phyloP scores from a whole-genome alignment of 2,329 filamentous ascomycete species.

The Tolypocladium tundrense region DNA sequence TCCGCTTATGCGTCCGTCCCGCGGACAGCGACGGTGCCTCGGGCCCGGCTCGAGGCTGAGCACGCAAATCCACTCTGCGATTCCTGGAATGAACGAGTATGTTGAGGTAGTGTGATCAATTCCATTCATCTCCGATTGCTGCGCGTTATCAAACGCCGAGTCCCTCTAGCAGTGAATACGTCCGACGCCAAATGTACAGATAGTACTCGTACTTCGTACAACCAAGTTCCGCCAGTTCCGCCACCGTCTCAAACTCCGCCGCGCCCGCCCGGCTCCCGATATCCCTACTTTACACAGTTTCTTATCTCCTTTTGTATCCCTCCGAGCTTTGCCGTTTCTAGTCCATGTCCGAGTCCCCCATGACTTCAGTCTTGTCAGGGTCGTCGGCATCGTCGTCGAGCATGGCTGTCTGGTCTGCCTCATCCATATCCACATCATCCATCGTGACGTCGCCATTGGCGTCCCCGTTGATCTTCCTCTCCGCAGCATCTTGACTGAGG shows the following conservation, averaged over 20 bases:
- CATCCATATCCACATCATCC: constrained; percentile 45
- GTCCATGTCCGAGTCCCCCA: constrained; percentile 25
- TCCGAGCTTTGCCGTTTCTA: constrained; percentile 5
- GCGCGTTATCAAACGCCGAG: background rate
- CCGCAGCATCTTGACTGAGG: constrained; percentile 8
- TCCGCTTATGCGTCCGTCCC: background rate
- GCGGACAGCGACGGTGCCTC: background rate
- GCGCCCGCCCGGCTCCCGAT: background rate
- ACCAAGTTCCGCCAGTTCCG: background rate
- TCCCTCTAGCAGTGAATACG: background rate
- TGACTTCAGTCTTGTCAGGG: constrained; percentile 24
- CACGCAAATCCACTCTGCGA: background rate
- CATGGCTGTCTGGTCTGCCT: constrained; percentile 26
- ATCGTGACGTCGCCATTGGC: constrained; percentile 34
- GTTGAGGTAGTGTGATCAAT: background rate
- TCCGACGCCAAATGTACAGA: background rate
- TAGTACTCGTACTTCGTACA: background rate
- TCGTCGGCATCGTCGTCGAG: constrained; percentile 35
- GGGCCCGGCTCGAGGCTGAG: background rate
- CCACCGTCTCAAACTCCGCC: background rate
- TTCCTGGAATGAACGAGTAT: background rate
- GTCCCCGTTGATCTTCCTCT: constrained; percentile 18
- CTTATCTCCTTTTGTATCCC: background rate
- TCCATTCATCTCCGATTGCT: background rate
- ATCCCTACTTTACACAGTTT: background rate